Conservation (phyloP, 2,329 filamentous ascomycete genomes). For the Neocucurbitaria cava region DNA sequence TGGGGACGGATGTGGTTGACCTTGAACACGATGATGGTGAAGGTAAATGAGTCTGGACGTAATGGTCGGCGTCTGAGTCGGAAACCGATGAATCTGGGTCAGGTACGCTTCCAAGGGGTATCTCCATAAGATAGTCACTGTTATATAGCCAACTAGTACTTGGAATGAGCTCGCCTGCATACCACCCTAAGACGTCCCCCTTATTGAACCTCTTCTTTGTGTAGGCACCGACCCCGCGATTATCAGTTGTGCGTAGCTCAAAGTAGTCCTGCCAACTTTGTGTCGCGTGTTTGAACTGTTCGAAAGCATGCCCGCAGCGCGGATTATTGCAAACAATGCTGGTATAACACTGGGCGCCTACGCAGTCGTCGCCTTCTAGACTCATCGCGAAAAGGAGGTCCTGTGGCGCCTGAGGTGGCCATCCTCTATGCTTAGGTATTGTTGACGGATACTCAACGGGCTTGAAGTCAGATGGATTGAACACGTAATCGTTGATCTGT, state of each 20-base stretch:
- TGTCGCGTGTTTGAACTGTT: constrained; percentile 7
- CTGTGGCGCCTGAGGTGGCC: constrained; percentile 14
- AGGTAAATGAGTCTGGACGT: not conserved
- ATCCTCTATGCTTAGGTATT: constrained; percentile 7
- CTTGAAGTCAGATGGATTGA: constrained; percentile 12
- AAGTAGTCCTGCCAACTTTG: constrained; percentile 17
- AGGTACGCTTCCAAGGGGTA: constrained; percentile 10
- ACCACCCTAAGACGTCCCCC: constrained; percentile 20
- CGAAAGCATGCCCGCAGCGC: constrained; percentile 18
- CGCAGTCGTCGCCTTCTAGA: constrained; percentile 8
- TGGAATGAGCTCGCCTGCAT: constrained; percentile 17
- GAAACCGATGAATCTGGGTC: not conserved
- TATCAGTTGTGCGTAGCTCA: constrained; percentile 17
- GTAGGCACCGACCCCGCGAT: constrained; percentile 18
- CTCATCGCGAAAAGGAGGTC: constrained; percentile 11
- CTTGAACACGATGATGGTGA: not conserved
- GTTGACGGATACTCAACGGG: constrained; percentile 5
- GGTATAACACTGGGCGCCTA: constrained; percentile 19
- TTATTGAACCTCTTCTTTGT: constrained; percentile 12
- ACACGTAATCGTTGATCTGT: constrained; percentile 18
- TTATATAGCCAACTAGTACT: not conserved
- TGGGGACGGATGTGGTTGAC: not conserved
- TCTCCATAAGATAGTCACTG: constrained; percentile 24
- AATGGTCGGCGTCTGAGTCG: not conserved
- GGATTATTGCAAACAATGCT: constrained; percentile 4